Percentiles rank a stretch among this genome's conserved stretches.
Evolutionary conservation across 2,329 filamentous ascomycete genomes (phyloP).

Genomic region (Paecilomyces dactylethromorphus): DNA sequence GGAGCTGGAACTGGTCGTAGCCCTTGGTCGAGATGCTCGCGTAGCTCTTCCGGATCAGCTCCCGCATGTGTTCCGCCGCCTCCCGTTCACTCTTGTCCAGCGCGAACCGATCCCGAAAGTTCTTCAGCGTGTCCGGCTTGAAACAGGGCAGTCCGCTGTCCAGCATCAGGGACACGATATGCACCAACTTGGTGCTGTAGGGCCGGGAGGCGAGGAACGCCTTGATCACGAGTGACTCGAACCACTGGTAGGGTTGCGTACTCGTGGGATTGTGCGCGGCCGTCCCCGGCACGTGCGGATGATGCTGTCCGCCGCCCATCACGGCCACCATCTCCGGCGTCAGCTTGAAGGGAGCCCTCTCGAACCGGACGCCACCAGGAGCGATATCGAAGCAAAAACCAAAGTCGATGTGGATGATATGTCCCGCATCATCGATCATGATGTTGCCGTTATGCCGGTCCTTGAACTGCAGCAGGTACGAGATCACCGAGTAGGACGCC

Average conservation of each 20-base stretch:
- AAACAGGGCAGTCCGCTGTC: conserved; percentile 95
- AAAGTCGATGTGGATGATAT: conserved; percentile 98
- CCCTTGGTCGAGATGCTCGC: conserved; percentile 85
- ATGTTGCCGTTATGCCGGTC: conserved; percentile 99
- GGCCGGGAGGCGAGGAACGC: conserved; percentile 83
- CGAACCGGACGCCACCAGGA: conserved; percentile 92
- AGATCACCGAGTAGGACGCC: conserved; percentile 97
- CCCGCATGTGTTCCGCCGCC: conserved; percentile 89
- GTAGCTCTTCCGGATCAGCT: conserved; percentile 83
- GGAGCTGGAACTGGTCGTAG: conserved; percentile 95
- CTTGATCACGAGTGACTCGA: conserved; percentile 94
- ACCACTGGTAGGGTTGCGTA: conserved; percentile 87
- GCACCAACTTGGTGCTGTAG: conserved; percentile 79
- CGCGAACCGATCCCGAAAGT: conserved; percentile 89
- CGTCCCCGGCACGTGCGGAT: conserved; percentile 18
- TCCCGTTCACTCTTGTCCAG: conserved; percentile 86
- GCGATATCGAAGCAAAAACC: conserved; percentile 99
- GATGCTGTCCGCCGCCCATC: conserved; percentile 68
- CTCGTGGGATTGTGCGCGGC: conserved; percentile 47
- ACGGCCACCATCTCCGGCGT: conserved; percentile 98
- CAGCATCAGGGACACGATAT: conserved; percentile 91
- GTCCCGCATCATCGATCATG: conserved; percentile 96
- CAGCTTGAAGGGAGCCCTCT: conserved; percentile 96
- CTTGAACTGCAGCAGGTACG: conserved; percentile 96
- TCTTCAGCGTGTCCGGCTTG: conserved; percentile 88